Evolutionary conservation across 2,329 filamentous ascomycete species (phyloP).

Genomic region (Neonectria sp.): DNA sequence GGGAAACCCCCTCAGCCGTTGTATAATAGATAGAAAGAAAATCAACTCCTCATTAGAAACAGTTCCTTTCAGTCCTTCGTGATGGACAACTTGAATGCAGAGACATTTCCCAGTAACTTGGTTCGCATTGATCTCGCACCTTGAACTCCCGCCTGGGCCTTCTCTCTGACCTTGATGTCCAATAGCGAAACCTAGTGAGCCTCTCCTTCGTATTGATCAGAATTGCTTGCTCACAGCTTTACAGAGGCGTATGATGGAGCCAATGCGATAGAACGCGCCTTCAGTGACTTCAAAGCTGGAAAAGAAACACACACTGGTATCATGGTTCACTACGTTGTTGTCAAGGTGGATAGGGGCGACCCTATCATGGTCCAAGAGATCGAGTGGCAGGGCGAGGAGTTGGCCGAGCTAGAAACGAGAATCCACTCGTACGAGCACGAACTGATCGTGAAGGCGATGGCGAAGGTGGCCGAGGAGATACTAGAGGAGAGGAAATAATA

Average conservation of each 20-base stretch:
- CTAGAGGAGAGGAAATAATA: conserved; percentile 34
- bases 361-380: conserved; percentile 82
- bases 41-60: neutral
- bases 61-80: neutral
- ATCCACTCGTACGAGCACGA: conserved; percentile 85
- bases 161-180: too few species aligned
- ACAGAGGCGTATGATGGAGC: conserved; percentile 82
- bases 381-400: conserved; percentile 73
- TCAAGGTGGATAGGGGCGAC: conserved; percentile 84
- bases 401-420: conserved; percentile 77
- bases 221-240: conserved; percentile 19
- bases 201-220: neutral
- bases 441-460: conserved; percentile 83
- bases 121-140: too few species aligned
- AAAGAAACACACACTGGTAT: conserved; percentile 83
- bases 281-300: conserved; percentile 76
- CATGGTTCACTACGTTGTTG: conserved; percentile 90
- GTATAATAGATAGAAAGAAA: conserved; percentile 13
- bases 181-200: conserved; percentile 71
- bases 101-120: too few species aligned
- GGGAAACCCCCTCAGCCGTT: conserved; percentile 9
- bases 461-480: conserved; percentile 61
- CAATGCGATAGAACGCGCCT: conserved; percentile 84
- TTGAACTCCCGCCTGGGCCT: too few species aligned
- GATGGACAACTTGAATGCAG: too few species aligned